phyloP scores from a whole-genome alignment of 805 yeast species.

The Candida verbasci region DNA sequence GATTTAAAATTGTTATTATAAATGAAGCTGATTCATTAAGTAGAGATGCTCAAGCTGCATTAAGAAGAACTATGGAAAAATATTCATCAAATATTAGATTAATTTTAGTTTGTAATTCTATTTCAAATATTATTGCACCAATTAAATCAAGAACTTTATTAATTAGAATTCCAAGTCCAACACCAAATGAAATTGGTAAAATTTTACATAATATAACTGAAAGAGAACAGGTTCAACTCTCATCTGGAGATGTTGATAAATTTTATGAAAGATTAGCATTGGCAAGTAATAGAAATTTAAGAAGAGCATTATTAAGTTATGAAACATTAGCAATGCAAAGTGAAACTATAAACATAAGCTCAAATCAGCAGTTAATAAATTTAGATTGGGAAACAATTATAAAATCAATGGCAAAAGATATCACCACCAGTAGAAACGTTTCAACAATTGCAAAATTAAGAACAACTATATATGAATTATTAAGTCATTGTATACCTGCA shows the following conservation, averaged over 20 bases:
- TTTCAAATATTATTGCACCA: slow-evolving; percentile 89
- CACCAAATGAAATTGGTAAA: slow-evolving; percentile 47
- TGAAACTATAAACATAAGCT: slow-evolving; percentile 39
- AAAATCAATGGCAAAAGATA: slow-evolving; percentile 54
- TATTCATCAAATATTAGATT: slow-evolving; percentile 84
- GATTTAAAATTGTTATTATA: slow-evolving; percentile 77
- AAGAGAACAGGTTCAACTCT: slow-evolving; percentile 48
- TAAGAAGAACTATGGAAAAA: slow-evolving; percentile 94
- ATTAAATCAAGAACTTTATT: slow-evolving; percentile 89
- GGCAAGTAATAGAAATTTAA: slow-evolving; percentile 63
- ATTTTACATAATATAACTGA: slow-evolving; percentile 54
- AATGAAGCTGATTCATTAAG: slow-evolving; percentile 89
- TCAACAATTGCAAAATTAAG: slow-evolving; percentile 56
- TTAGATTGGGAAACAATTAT: slow-evolving; percentile 93
- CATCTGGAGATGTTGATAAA: slow-evolving; percentile 31
- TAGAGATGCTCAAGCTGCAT: slow-evolving; percentile 93
- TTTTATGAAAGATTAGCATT: slow-evolving; percentile 51
- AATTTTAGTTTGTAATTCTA: slow-evolving; percentile 80
- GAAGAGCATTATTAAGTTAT: slow-evolving; percentile 71
- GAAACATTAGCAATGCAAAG: slow-evolving; percentile 79
- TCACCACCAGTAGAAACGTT: slow-evolving; percentile 62
- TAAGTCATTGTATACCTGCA: slow-evolving; percentile 94
- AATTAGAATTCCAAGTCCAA: slow-evolving; percentile 84
- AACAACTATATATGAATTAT: slow-evolving; percentile 70
- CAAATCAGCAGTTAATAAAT: slow-evolving; percentile 54